Base-by-base conservation (phyloP, 495 filamentous ascomycete species). In the Daldinia concentrica region DNA sequence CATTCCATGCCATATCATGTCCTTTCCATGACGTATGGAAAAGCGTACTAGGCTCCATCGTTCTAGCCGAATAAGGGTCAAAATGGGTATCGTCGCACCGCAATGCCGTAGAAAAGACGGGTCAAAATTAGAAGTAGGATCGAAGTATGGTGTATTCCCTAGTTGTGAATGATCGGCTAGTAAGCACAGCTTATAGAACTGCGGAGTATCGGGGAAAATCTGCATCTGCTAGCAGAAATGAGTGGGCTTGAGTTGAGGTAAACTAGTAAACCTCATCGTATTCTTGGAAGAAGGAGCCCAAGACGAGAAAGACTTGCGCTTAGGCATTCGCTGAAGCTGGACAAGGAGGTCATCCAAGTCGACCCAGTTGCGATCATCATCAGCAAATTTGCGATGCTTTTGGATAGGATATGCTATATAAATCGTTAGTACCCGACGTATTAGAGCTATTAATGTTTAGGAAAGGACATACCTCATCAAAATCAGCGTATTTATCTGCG, bases 401-500 rank as follows among this genome's bases (percentile, higher is more conserved):
- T 88, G 34, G 93, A 93, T 34, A 90, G 69, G 57, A 93, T 89
- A 74, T 99, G 95, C 94, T 97, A 73, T 32, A 63, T 6, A 15
- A 56, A 41, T n/a, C 48, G 76, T 90, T 78, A 90, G 64, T 37
- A 76, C 66, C 24, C 4, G 37, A 26, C 27, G 36, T 19, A 55
- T 22, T 64, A 54, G 19, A 43, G 52, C 22, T 14, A 64, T 29
- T 34, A 7, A 30, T 6, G 12, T 29, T 32, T 5, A 24, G 9
- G 66, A 58, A 17, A 29, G 1, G 4, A 36, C 88, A 80, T 85
- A 98, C 95, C 86, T 97, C 92, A 65, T 98, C 94, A 84, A 99
- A 99, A 77, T 98, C 94, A 41, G 94, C 91, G 79, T 97, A 99
- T 79, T 98, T 99, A 68, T 97, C 96, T 72, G 90, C 84, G 78